Evolutionary conservation across 768 basidiomycete genomes (phyloP).

Genomic region (Boletus rufocinnamomeus): DNA sequence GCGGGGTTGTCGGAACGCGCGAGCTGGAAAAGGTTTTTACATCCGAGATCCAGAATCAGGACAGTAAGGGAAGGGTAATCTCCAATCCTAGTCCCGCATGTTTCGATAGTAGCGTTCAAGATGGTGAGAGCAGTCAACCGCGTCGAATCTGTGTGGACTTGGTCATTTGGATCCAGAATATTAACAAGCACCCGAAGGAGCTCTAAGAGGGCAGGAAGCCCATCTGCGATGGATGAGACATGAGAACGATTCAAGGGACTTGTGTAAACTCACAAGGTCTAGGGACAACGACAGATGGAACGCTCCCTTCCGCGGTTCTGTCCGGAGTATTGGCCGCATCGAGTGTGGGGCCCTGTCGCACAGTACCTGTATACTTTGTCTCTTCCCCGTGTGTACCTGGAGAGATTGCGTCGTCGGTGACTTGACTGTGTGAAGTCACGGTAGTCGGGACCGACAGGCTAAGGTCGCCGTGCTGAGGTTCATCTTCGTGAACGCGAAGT

Average conservation of each 20-base stretch:
- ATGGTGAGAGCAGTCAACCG: conserved; percentile 86
- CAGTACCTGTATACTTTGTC: background rate
- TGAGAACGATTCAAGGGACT: background rate
- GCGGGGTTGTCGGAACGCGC: conserved; percentile 85
- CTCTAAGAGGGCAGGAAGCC: conserved; percentile 89
- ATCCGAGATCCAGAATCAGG: conserved; percentile 85
- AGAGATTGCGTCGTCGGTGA: conserved; percentile 16
- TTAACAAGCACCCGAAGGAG: conserved; percentile 93
- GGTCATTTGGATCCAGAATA: conserved; percentile 92
- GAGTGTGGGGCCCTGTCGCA: background rate
- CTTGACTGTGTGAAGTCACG: conserved; percentile 26
- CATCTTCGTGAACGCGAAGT: conserved; percentile 51
- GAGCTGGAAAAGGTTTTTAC: conserved; percentile 96
- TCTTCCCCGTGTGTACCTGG: conserved; percentile 15
- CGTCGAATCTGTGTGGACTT: conserved; percentile 95
- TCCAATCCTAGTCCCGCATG: conserved; percentile 73
- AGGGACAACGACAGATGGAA: conserved; percentile 14
- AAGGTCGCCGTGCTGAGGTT: conserved; percentile 55
- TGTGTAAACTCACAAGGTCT: conserved; percentile 26
- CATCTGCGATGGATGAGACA: conserved; percentile 49
- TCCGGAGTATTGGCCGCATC: background rate
- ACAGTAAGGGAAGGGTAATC: conserved; percentile 74
- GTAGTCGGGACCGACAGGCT: conserved; percentile 58
- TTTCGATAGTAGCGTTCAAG: conserved; percentile 85
- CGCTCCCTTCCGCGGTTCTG: conserved; percentile 38